Conservation (phyloP, 2,329 filamentous ascomycete species). For the Apiospora pterosperma region DNA sequence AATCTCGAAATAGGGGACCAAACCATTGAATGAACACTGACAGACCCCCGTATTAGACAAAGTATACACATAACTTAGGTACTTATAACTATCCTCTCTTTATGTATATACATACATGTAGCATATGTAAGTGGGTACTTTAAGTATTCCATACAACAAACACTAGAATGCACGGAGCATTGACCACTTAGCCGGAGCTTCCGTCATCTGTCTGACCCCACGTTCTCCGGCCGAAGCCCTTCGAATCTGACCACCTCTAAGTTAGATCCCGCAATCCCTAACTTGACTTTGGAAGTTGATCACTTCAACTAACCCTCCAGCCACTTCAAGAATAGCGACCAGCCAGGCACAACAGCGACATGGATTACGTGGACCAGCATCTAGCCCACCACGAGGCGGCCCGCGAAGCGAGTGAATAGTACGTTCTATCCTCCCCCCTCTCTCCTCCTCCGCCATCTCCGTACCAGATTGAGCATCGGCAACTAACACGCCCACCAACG, state of each 20-base stretch:
- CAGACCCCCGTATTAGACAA: too few species aligned
- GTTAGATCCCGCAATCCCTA: not conserved
- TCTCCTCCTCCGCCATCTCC: not conserved
- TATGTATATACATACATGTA: too few species aligned
- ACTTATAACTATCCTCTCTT: too few species aligned
- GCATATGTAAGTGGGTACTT: too few species aligned
- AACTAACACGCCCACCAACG: not conserved
- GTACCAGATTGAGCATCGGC: constrained; percentile 8
- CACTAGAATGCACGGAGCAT: not conserved
- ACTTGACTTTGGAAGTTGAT: not conserved
- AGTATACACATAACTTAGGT: too few species aligned
- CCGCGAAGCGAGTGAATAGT: constrained; percentile 37
- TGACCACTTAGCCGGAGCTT: not conserved
- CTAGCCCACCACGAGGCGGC: constrained; percentile 48
- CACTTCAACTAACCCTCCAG: not conserved
- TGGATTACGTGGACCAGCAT: constrained; percentile 58
- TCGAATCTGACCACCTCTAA: not conserved
- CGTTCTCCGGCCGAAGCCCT: not conserved
- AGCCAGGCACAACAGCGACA: constrained; percentile 18
- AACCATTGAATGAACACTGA: too few species aligned
- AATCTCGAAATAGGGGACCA: constrained; percentile 2
- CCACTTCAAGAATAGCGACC: not conserved
- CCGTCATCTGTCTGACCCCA: not conserved
- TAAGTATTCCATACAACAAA: too few species aligned
- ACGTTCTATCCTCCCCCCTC: constrained; percentile 13